Percentiles rank a stretch among this genome's conserved stretches.
These are phyloP conservation scores for Rhizopogon vinicolor DNA, from an alignment of 768 basidiomycete genomes.

Conservation along the genomic window DNA sequence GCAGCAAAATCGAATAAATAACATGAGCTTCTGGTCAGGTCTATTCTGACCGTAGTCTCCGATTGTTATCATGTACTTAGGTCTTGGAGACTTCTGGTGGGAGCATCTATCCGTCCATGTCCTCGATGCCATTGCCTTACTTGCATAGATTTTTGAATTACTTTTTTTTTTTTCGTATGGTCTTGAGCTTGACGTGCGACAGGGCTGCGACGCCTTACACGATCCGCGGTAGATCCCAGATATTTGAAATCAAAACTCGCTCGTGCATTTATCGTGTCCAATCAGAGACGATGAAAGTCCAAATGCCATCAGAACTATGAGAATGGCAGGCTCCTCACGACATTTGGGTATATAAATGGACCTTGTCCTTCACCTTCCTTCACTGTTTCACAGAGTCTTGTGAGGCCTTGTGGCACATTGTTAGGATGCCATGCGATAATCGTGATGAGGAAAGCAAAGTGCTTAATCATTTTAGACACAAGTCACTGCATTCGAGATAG, in stretches of 20 bases:
- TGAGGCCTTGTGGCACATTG: background rate
- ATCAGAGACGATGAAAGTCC: background rate
- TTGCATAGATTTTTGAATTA: background rate
- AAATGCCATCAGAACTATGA: background rate
- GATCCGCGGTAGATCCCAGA: background rate
- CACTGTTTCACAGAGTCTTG: no score
- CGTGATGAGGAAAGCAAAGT: background rate
- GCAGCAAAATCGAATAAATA: constrained; percentile 31
- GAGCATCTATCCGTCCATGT: constrained; percentile 8
- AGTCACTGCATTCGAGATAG: background rate
- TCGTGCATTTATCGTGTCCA: background rate
- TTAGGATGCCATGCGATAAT: background rate
- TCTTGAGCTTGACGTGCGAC: background rate
- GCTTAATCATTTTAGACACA: background rate
- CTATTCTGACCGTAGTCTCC: constrained; percentile 6
- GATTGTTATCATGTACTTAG: background rate
- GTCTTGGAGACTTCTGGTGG: constrained; percentile 9
- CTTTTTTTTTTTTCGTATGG: background rate
- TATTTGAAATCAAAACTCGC: background rate
- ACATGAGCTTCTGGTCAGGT: constrained; percentile 19
- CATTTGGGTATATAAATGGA: background rate
- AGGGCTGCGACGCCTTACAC: background rate
- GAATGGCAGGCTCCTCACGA: background rate
- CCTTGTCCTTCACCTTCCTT: background rate
- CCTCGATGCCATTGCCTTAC: constrained; percentile 6